Evolutionary conservation across 1,284 basidiomycete species (phyloP).

Genomic region (Ceratobasidium sp.): DNA sequence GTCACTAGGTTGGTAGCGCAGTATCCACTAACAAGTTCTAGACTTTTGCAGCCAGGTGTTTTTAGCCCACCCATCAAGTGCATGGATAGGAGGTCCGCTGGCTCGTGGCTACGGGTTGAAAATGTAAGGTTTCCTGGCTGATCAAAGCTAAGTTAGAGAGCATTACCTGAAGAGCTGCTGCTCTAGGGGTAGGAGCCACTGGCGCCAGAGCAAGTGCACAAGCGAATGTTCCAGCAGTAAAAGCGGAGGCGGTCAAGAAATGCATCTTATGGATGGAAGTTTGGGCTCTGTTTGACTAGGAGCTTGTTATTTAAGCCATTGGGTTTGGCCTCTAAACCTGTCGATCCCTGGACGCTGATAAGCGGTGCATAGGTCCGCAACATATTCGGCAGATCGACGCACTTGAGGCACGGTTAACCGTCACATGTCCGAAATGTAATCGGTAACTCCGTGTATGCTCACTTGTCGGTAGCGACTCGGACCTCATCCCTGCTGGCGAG

Average conservation of each 20-base stretch:
- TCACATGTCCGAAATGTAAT: neutral
- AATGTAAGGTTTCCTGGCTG: too few species aligned
- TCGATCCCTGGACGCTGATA: neutral
- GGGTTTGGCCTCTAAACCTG: too few species aligned
- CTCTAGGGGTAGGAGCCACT: neutral
- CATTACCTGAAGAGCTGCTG: neutral
- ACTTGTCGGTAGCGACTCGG: neutral
- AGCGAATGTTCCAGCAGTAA: neutral
- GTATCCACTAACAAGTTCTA: neutral
- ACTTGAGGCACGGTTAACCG: neutral
- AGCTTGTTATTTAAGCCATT: neutral
- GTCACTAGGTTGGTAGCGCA: too few species aligned
- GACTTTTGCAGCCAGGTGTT: constrained; percentile 22
- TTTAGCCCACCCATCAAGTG: constrained; percentile 36
- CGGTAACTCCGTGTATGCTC: neutral
- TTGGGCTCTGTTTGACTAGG: neutral
- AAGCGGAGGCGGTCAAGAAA: neutral
- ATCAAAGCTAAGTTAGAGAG: neutral
- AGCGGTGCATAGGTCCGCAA: constrained; percentile 20
- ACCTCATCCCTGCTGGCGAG: neutral
- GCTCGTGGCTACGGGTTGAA: constrained; percentile 1
- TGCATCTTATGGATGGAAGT: neutral
- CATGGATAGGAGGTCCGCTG: constrained; percentile 23
- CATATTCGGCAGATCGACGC: neutral
- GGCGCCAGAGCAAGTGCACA: too few species aligned